phyloP scores from a whole-genome alignment of 2,329 filamentous ascomycete genomes.

The Xenoacremonium recifei region DNA sequence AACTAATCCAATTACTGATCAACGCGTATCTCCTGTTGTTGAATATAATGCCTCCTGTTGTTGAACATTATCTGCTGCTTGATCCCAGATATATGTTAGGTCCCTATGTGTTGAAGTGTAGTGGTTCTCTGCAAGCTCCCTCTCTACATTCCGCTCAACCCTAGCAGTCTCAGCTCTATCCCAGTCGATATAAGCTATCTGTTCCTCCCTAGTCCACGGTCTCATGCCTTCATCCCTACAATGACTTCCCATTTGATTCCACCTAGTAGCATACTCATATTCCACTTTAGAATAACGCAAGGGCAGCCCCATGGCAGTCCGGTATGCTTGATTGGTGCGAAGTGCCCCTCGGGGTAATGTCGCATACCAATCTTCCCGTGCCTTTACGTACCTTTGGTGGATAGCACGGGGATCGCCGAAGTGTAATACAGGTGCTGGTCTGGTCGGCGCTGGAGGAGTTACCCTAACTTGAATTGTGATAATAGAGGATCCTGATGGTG shows the following conservation, averaged over 20 bases:
- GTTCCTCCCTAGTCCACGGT: not conserved
- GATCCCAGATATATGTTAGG: not conserved
- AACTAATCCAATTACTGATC: not conserved
- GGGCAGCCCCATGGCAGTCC: not conserved
- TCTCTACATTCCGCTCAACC: not conserved
- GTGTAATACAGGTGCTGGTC: not conserved
- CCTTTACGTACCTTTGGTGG: not conserved
- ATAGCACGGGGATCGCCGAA: not conserved
- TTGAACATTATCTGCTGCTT: not conserved
- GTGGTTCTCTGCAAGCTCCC: not conserved
- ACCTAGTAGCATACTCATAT: not conserved
- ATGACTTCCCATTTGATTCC: not conserved
- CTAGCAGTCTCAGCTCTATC: not conserved
- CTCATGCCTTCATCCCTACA: not conserved
- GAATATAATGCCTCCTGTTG: not conserved
- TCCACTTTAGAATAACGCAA: not conserved
- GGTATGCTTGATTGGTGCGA: not conserved
- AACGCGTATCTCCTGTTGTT: not conserved
- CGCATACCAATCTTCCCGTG: constrained; percentile 3
- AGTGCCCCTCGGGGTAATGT: not conserved
- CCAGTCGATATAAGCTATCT: no score
- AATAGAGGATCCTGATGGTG: not conserved
- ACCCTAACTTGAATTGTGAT: not conserved
- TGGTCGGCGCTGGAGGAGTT: not conserved
- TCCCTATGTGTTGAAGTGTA: not conserved